phyloP scores from a whole-genome alignment of 2,329 filamentous ascomycete species.

The Corynespora cassiicola region DNA sequence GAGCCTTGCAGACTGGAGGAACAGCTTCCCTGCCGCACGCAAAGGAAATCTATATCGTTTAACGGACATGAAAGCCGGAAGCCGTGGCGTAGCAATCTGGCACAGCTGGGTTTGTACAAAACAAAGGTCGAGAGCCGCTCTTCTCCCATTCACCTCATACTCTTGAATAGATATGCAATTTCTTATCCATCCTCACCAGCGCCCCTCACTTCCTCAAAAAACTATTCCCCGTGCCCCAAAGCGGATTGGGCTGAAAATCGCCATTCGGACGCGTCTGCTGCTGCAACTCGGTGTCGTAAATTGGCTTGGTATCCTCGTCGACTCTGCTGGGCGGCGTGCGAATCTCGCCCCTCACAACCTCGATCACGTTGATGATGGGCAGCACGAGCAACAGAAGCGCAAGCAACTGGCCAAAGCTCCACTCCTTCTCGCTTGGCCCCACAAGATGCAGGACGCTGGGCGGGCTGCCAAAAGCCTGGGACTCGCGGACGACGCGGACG shows the following conservation, averaged over 20 bases:
- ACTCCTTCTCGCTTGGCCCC: constrained; percentile 62
- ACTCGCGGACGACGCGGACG: constrained; percentile 62
- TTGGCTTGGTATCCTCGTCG: constrained; percentile 47
- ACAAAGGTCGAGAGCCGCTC: no score
- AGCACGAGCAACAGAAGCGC: constrained; percentile 66
- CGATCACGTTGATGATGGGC: constrained; percentile 65
- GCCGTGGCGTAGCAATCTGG: no score
- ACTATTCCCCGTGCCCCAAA: constrained; percentile 42
- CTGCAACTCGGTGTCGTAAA: constrained; percentile 51
- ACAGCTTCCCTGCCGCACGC: no score
- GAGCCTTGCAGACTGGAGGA: no score
- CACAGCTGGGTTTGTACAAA: no score
- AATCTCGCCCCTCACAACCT: constrained; percentile 63
- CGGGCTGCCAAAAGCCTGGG: constrained; percentile 66
- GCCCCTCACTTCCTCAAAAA: constrained; percentile 24
- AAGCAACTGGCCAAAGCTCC: constrained; percentile 70
- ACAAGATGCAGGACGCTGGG: constrained; percentile 52
- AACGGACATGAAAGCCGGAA: no score
- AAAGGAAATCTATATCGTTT: no score
- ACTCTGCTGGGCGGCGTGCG: constrained; percentile 51
- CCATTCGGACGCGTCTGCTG: no score
- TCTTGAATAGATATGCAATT: neutral
- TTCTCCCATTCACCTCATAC: neutral
- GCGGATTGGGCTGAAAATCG: constrained; percentile 58
- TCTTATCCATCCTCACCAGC: neutral